Evolutionary conservation across 352 stramenopile species (phyloP).

Genomic region (Sclerospora graminicola): DNA sequence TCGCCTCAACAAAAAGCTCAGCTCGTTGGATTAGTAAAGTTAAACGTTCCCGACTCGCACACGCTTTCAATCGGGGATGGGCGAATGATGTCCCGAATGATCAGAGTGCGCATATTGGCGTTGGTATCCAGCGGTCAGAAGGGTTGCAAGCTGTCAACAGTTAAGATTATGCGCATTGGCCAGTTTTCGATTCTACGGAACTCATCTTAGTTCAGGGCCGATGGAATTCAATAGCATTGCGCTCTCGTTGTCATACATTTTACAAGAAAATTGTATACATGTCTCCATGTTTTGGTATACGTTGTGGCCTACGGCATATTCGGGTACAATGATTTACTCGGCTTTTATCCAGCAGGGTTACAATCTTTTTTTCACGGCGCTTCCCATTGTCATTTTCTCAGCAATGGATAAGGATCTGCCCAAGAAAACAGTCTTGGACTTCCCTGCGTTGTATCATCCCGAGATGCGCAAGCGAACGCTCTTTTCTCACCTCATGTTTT

Average conservation of each 20-base stretch:
- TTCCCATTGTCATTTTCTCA: slow-evolving; percentile 87
- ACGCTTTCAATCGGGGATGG: slow-evolving; percentile 88
- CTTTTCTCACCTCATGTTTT: slow-evolving; percentile 79
- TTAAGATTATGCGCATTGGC: slow-evolving; percentile 71
- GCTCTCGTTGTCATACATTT: slow-evolving; percentile 85
- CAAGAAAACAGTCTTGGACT: slow-evolving; percentile 49
- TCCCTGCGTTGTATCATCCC: slow-evolving; percentile 59
- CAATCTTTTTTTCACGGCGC: slow-evolving; percentile 92
- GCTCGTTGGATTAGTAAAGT: slow-evolving; percentile 92
- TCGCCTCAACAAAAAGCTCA: slow-evolving; percentile 97
- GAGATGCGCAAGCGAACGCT: slow-evolving; percentile 40
- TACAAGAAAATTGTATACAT: slow-evolving; percentile 90
- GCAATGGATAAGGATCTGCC: slow-evolving; percentile 76
- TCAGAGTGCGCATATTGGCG: slow-evolving; percentile 81
- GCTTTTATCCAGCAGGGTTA: slow-evolving; percentile 86
- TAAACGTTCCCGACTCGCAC: slow-evolving; percentile 72
- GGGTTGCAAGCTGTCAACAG: slow-evolving; percentile 93
- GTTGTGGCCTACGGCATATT: slow-evolving; percentile 85
- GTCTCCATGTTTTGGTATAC: slow-evolving; percentile 88
- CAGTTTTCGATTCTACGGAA: slow-evolving; percentile 76
- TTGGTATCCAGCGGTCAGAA: slow-evolving; percentile 95
- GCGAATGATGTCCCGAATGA: slow-evolving; percentile 90
- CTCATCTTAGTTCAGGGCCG: slow-evolving; percentile 74
- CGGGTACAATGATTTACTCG: slow-evolving; percentile 81
- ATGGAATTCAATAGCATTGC: slow-evolving; percentile 81